phyloP scores from a whole-genome alignment of 192 early-diverging fungal species.

The Allomyces arbusculus region DNA sequence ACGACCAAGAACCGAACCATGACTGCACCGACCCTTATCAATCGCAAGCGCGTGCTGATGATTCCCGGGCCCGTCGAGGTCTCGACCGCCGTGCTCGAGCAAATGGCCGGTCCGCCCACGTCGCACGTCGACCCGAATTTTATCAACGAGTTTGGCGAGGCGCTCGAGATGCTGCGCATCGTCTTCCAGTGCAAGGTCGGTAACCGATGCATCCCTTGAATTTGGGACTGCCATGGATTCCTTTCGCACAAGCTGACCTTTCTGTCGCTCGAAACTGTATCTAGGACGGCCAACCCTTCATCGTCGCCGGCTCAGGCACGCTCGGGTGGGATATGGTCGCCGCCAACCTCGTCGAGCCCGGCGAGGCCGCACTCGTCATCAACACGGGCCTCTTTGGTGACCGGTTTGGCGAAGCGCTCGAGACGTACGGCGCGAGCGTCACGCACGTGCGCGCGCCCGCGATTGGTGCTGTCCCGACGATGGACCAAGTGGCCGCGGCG shows the following conservation, averaged over 20 bases:
- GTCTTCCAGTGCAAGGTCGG: slow-evolving; percentile 48
- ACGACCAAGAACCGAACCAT: no score
- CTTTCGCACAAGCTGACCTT: background rate
- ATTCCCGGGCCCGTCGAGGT: slow-evolving; percentile 96
- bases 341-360: slow-evolving; percentile 72
- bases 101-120: slow-evolving; percentile 73
- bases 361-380: slow-evolving; percentile 69
- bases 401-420: slow-evolving; percentile 76
- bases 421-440: slow-evolving; percentile 75
- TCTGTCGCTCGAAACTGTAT: background rate
- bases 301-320: slow-evolving; percentile 88
- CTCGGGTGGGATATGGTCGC: slow-evolving; percentile 94
- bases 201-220: background rate
- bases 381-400: slow-evolving; percentile 94
- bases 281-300: slow-evolving; percentile 65
- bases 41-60: slow-evolving; percentile 19
- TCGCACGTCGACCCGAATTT: slow-evolving; percentile 84
- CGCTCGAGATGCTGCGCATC: slow-evolving; percentile 63
- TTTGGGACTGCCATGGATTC: background rate
- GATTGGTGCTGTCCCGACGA: slow-evolving; percentile 44
- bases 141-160: slow-evolving; percentile 64
- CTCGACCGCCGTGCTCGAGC: slow-evolving; percentile 58
- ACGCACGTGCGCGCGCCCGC: slow-evolving; percentile 45
- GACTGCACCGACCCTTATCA: no score
- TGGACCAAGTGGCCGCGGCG: slow-evolving; percentile 42